Conservation (phyloP, 2,329 filamentous ascomycete species). For the Cercospora canescens region DNA sequence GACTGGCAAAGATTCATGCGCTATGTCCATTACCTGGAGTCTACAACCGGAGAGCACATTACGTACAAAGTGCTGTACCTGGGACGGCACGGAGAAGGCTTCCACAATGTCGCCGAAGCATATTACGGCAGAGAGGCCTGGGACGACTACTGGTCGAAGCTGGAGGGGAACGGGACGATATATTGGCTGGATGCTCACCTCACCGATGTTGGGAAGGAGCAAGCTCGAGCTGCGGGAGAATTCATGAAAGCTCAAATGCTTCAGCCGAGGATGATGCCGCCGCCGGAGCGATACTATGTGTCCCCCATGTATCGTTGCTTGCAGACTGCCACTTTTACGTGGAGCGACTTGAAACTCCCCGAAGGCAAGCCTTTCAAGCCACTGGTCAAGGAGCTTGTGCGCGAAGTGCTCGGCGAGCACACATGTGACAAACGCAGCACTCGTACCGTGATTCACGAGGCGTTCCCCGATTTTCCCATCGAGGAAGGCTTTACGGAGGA, state of each 20-base stretch:
- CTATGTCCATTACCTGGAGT: constrained; percentile 56
- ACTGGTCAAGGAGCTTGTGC: constrained; percentile 61
- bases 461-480: constrained; percentile 57
- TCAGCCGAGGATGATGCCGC: constrained; percentile 50
- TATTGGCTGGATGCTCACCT: constrained; percentile 66
- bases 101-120: constrained; percentile 62
- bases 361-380: constrained; percentile 55
- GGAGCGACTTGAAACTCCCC: constrained; percentile 55
- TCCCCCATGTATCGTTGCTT: constrained; percentile 65
- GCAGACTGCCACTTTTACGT: constrained; percentile 64
- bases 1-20: constrained; percentile 66
- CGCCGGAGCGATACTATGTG: constrained; percentile 65
- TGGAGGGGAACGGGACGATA: constrained; percentile 63
- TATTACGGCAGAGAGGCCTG: constrained; percentile 69
- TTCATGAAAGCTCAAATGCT: constrained; percentile 61
- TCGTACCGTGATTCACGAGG: constrained; percentile 53
- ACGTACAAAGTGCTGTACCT: constrained; percentile 68
- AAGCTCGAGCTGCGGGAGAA: constrained; percentile 58
- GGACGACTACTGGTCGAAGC: constrained; percentile 67
- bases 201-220: constrained; percentile 56
- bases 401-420: constrained; percentile 67
- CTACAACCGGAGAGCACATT: constrained; percentile 44
- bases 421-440: constrained; percentile 66
- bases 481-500: constrained; percentile 63
- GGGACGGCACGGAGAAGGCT: constrained; percentile 69